Evolutionary conservation across 345 rosid genomes (phyloP).

Genomic region (Eucalyptus polybractea): DNA sequence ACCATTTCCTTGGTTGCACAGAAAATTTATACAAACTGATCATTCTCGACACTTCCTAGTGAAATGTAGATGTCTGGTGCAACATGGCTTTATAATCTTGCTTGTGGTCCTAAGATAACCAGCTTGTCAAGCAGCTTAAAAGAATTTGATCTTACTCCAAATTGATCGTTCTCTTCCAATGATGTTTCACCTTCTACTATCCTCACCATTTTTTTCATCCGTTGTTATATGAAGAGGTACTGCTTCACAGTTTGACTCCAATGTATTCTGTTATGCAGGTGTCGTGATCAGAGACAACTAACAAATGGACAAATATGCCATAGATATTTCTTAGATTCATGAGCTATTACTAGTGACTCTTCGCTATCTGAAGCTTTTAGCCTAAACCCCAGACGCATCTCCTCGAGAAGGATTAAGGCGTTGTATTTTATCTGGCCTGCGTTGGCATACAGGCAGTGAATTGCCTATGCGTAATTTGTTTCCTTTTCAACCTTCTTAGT

Average conservation of each 20-base stretch:
- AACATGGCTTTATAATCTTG: neutral
- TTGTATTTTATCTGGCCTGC: neutral
- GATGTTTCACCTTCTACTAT: neutral
- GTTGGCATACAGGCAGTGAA: neutral
- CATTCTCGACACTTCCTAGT: neutral
- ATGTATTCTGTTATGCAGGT: neutral
- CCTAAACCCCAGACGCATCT: neutral
- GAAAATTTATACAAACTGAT: neutral
- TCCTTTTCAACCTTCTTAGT: neutral
- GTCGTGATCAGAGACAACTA: neutral
- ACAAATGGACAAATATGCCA: neutral
- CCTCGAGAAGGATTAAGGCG: neutral
- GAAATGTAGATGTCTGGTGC: neutral
- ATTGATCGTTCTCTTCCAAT: neutral
- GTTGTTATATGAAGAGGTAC: neutral
- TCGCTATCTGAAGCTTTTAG: neutral
- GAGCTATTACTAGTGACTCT: neutral
- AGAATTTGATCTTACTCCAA: neutral
- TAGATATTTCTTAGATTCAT: neutral
- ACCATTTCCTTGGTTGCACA: neutral
- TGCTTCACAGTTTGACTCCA: neutral
- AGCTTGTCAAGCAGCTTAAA: neutral
- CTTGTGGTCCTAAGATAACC: neutral
- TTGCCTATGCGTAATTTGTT: neutral
- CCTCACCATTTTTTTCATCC: neutral